phyloP scores from a whole-genome alignment of 306 rosid species.

The Oemleria cerasiformis region DNA sequence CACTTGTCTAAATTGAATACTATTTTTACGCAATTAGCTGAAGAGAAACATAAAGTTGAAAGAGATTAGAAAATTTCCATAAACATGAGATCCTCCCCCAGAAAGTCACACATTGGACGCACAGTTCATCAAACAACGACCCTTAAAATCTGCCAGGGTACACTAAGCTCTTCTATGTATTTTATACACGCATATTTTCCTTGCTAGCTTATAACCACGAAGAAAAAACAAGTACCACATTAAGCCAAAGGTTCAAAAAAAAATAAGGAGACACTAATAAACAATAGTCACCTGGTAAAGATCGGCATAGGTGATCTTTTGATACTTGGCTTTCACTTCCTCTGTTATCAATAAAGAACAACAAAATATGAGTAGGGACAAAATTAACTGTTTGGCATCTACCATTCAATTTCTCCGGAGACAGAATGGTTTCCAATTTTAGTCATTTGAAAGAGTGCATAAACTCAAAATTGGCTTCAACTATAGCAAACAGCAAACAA shows the following conservation, averaged over 20 bases:
- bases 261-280: not conserved
- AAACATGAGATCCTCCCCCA: not conserved
- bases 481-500: not conserved
- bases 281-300: constrained; percentile 64
- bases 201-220: not conserved
- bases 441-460: not conserved
- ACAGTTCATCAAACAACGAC: not conserved
- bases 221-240: not conserved
- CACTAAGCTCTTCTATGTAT: not conserved
- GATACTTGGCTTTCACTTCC: constrained; percentile 70
- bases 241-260: not conserved
- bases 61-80: not conserved
- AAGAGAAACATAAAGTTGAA: not conserved
- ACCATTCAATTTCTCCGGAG: not conserved
- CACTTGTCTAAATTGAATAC: not conserved
- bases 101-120: not conserved
- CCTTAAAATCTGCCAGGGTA: too few relatives aligned
- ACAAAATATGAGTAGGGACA: not conserved
- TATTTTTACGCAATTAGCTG: not conserved
- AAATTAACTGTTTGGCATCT: not conserved
- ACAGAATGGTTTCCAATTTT: not conserved
- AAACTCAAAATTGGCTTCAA: not conserved
- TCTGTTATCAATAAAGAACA: constrained; percentile 39
- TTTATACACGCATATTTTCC: not conserved
- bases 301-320: constrained; percentile 72